Conservation (phyloP, 2,329 filamentous ascomycete genomes). For the Stachybotrys elegans region DNA sequence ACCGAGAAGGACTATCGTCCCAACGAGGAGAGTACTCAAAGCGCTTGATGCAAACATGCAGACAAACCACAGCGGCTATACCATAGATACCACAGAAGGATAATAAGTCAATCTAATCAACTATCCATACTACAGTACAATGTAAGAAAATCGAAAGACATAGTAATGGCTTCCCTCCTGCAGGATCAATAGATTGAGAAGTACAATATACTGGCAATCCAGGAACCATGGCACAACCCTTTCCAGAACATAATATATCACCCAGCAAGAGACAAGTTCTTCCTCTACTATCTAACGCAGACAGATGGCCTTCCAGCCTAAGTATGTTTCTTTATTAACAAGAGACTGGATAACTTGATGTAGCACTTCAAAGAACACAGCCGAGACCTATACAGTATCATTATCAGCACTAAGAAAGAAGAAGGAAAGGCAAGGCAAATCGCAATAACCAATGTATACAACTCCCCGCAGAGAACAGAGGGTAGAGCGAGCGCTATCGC, state of each 20-base stretch:
- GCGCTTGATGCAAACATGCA: not conserved
- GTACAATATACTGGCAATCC: slow-evolving; percentile 3
- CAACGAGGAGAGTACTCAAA: not conserved
- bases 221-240: slow-evolving; percentile 1
- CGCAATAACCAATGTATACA: slow-evolving; percentile 1
- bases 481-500: not conserved
- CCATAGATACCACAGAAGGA: slow-evolving; percentile 1
- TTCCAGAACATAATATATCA: slow-evolving; percentile 3
- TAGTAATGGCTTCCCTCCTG: slow-evolving; percentile 5
- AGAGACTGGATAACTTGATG: not conserved
- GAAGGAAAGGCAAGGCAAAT: not conserved
- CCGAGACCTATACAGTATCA: not conserved
- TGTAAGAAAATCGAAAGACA: slow-evolving; percentile 5
- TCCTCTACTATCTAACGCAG: not conserved
- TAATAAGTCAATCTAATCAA: slow-evolving; percentile 1
- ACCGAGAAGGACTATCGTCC: not conserved
- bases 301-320: not conserved
- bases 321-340: slow-evolving; percentile 3
- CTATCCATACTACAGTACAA: slow-evolving; percentile 8
- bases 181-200: slow-evolving; percentile 2
- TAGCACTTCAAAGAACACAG: slow-evolving; percentile 1
- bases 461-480: not conserved
- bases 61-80: not conserved
- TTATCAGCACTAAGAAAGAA: not conserved
- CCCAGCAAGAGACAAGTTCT: not conserved